Conservation (phyloP, 495 filamentous ascomycete genomes). For the Aspergillus nidulans region DNA sequence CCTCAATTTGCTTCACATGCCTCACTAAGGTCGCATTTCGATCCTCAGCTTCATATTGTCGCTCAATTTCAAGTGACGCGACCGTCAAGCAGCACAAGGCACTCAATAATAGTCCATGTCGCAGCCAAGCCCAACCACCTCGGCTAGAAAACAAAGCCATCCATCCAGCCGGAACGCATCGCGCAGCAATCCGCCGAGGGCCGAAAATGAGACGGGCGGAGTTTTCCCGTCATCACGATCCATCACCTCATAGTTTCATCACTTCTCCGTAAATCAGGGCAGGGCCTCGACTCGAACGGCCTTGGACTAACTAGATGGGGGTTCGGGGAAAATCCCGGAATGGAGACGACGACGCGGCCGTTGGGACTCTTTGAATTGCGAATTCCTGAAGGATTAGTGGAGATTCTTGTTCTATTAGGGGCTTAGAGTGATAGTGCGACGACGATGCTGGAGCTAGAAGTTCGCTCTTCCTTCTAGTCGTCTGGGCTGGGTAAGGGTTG, state of each 20-base stretch:
- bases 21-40: too few species aligned
- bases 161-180: neutral
- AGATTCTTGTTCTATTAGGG: neutral
- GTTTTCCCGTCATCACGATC: neutral
- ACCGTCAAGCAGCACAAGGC: neutral
- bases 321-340: neutral
- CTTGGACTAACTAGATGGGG: too few species aligned
- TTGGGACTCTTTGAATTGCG: neutral
- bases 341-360: slow-evolving; percentile 2
- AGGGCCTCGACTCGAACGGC: neutral
- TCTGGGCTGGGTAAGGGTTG: too few species aligned
- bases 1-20: too few species aligned
- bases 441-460: neutral
- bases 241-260: neutral
- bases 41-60: too few species aligned
- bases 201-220: neutral
- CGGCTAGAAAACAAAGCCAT: neutral
- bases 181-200: neutral
- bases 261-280: neutral
- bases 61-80: too few species aligned
- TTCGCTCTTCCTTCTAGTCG: neutral
- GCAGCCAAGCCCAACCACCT: neutral
- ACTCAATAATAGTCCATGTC: too few species aligned
- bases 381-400: neutral
- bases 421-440: neutral